These are phyloP conservation scores for Lavandula angustifolia DNA, from an alignment of 257 asterid species.

Conservation along the genomic window DNA sequence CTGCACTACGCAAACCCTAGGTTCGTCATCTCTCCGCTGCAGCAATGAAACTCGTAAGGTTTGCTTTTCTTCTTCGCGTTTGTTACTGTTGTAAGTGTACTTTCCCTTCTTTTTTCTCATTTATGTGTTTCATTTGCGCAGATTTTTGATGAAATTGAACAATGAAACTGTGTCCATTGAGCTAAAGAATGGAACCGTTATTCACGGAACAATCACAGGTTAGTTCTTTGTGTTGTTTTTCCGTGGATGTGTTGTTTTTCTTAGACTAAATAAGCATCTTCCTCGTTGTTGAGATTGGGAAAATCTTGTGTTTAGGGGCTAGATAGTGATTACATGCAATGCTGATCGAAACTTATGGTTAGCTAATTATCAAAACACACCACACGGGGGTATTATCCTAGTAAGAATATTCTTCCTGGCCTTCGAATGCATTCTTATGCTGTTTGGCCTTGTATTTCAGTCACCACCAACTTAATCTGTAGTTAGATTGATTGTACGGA, in stretches of 20 bases:
- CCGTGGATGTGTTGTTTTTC: not conserved
- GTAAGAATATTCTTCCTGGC: slow-evolving; percentile 1
- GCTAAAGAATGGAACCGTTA: slow-evolving; percentile 55
- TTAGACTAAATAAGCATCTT: too few relatives aligned
- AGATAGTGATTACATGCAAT: not conserved
- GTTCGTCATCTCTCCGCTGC: slow-evolving; percentile 34
- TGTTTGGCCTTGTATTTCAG: not conserved
- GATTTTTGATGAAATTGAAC: slow-evolving; percentile 60
- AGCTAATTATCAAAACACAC: not conserved
- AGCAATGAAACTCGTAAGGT: slow-evolving; percentile 50
- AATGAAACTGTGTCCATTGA: slow-evolving; percentile 57
- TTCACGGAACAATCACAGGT: slow-evolving; percentile 56
- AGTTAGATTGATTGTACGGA: not conserved
- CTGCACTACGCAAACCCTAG: slow-evolving; percentile 39
- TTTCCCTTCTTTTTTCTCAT: not conserved
- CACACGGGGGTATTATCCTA: too few relatives aligned
- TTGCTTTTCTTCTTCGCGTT: slow-evolving; percentile 1
- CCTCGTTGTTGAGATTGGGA: slow-evolving; percentile 2
- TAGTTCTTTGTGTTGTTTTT: not conserved
- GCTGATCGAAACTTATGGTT: not conserved
- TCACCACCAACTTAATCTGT: not conserved
- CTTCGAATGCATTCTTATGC: not conserved
- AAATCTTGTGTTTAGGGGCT: not conserved
- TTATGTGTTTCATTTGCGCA: slow-evolving; percentile 22
- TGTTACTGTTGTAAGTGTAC: not conserved